Evolutionary conservation across 345 rosid genomes (phyloP).

Genomic region (Populus davidiana): DNA sequence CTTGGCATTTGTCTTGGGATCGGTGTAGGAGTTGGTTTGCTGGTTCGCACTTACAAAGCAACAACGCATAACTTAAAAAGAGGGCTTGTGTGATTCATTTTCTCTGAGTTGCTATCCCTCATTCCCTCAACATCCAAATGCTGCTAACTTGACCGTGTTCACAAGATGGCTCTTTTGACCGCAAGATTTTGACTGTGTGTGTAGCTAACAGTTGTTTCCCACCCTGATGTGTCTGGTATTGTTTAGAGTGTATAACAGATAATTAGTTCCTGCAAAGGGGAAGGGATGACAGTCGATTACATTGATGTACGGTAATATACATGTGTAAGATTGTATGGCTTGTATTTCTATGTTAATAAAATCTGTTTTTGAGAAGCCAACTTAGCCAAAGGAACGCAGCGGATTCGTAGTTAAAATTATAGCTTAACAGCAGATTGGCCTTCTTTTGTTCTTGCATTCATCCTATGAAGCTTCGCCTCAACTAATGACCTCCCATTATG

Average conservation of each 20-base stretch:
- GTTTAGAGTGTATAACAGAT: slow-evolving; percentile 6
- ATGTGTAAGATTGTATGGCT: slow-evolving; percentile 16
- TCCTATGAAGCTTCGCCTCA: too few relatives aligned
- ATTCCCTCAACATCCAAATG: slow-evolving; percentile 23
- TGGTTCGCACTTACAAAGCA: slow-evolving; percentile 73
- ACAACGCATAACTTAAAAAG: slow-evolving; percentile 76
- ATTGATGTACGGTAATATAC: slow-evolving; percentile 13
- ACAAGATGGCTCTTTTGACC: slow-evolving; percentile 21
- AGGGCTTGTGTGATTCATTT: slow-evolving; percentile 35
- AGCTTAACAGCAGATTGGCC: too few relatives aligned
- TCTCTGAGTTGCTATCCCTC: neutral
- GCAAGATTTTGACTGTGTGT: slow-evolving; percentile 40
- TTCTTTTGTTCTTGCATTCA: too few relatives aligned
- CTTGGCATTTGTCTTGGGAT: slow-evolving; percentile 88
- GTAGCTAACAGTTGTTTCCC: slow-evolving; percentile 17
- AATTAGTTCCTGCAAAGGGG: slow-evolving; percentile 4
- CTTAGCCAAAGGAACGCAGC: neutral
- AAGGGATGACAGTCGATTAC: slow-evolving; percentile 2
- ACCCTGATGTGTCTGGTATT: neutral
- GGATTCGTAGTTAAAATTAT: too few relatives aligned
- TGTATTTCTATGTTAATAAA: slow-evolving; percentile 34
- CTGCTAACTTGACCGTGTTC: slow-evolving; percentile 22
- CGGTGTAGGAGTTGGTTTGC: slow-evolving; percentile 87
- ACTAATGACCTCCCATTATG: too few relatives aligned
- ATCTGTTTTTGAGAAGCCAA: slow-evolving; percentile 11